Conservation (phyloP, 768 basidiomycete genomes). For the Tubosaeta sp. region DNA sequence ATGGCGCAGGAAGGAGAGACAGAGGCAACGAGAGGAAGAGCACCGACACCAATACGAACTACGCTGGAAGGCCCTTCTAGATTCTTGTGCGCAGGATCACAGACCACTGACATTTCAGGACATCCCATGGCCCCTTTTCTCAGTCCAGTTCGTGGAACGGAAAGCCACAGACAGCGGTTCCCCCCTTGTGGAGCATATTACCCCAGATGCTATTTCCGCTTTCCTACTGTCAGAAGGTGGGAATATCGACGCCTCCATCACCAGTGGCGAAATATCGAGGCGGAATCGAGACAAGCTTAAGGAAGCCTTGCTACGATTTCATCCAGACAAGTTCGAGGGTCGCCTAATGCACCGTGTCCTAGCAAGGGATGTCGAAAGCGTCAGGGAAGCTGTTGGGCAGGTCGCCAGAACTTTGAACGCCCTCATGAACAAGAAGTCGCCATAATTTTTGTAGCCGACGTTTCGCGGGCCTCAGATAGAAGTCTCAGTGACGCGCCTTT, state of each 20-base stretch:
- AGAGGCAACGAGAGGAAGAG: constrained; percentile 38
- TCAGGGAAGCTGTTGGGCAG: constrained; percentile 58
- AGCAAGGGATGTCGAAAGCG: constrained; percentile 43
- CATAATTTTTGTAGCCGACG: background rate
- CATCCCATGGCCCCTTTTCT: constrained; percentile 70
- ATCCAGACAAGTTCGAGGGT: constrained; percentile 81
- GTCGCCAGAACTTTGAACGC: constrained; percentile 58
- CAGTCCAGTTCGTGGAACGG: constrained; percentile 24
- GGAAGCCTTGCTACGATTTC: constrained; percentile 69
- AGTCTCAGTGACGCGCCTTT: background rate
- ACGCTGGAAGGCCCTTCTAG: constrained; percentile 53
- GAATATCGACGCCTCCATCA: background rate
- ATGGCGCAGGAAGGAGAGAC: constrained; percentile 45
- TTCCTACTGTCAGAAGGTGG: constrained; percentile 46
- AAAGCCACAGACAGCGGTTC: constrained; percentile 8
- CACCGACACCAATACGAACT: constrained; percentile 52
- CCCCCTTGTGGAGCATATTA: constrained; percentile 46
- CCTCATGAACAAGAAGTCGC: constrained; percentile 40
- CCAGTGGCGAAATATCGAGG: constrained; percentile 30
- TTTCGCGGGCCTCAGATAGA: background rate
- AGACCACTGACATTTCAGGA: constrained; percentile 45
- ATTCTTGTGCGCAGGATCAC: constrained; percentile 21
- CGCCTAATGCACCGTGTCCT: constrained; percentile 54
- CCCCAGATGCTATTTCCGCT: constrained; percentile 47
- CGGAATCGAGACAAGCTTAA: constrained; percentile 58